A percentile compares a stretch with the other conserved stretches of the same genome.
These are phyloP conservation scores for Herpetospermum pedunculosum DNA, from an alignment of 306 rosid species.

Conservation along the genomic window DNA sequence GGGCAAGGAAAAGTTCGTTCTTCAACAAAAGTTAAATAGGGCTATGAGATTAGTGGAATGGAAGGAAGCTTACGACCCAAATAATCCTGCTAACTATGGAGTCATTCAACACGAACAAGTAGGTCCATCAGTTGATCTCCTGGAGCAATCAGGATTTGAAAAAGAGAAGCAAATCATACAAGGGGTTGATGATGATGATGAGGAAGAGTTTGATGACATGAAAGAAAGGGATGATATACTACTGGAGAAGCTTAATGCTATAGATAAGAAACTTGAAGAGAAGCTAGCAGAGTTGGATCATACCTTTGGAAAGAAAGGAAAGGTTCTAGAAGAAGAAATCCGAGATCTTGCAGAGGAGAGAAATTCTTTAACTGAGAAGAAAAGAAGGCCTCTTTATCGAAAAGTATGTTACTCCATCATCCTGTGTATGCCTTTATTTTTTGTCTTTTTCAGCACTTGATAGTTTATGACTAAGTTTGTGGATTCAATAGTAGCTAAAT, in stretches of 20 bases:
- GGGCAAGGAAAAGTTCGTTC: slow-evolving; percentile 63
- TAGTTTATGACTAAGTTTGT: neutral
- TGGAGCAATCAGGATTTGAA: slow-evolving; percentile 41
- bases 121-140: slow-evolving; percentile 31
- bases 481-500: neutral
- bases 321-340: slow-evolving; percentile 80
- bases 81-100: slow-evolving; percentile 71
- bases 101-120: slow-evolving; percentile 40
- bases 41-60: slow-evolving; percentile 72
- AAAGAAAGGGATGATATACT: slow-evolving; percentile 74
- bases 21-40: slow-evolving; percentile 75
- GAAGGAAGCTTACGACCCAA: slow-evolving; percentile 88
- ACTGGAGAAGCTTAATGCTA: slow-evolving; percentile 63
- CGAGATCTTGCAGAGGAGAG: slow-evolving; percentile 95
- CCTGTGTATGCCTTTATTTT: neutral
- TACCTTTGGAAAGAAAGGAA: slow-evolving; percentile 90
- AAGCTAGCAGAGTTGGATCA: slow-evolving; percentile 76
- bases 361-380: slow-evolving; percentile 74
- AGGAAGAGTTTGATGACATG: slow-evolving; percentile 76
- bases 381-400: slow-evolving; percentile 71
- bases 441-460: neutral
- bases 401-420: slow-evolving; percentile 34
- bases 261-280: slow-evolving; percentile 77
- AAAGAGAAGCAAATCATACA: slow-evolving; percentile 27
- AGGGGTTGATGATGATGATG: slow-evolving; percentile 35